A percentile compares a stretch with the other conserved stretches of the same genome.
phyloP scores from a whole-genome alignment of 2,329 filamentous ascomycete genomes.

The Capronia americana region DNA sequence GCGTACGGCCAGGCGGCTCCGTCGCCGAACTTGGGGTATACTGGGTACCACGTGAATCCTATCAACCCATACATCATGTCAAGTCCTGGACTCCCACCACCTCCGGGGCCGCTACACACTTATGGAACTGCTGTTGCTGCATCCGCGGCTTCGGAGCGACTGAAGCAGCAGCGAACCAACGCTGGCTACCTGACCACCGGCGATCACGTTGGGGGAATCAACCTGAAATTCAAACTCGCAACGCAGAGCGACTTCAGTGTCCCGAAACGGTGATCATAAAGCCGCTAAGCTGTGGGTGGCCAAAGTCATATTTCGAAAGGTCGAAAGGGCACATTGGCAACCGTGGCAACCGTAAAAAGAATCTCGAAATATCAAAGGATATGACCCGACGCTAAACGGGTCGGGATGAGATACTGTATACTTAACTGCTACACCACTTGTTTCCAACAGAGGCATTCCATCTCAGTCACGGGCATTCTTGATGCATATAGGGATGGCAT shows the following conservation, averaged over 20 bases:
- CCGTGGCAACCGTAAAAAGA: too few relatives aligned
- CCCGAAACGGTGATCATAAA: slow-evolving; percentile 23
- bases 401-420: not conserved
- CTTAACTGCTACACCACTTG: not conserved
- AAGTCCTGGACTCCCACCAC: slow-evolving; percentile 1
- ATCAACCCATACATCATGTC: slow-evolving; percentile 12
- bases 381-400: not conserved
- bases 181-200: slow-evolving; percentile 23
- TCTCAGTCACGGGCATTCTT: too few relatives aligned
- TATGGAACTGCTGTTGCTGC: slow-evolving; percentile 11
- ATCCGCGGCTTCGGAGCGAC: not conserved
- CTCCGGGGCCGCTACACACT: slow-evolving; percentile 9
- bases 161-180: not conserved
- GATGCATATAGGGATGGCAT: too few relatives aligned
- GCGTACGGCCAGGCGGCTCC: slow-evolving; percentile 3
- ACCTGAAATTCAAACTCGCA: slow-evolving; percentile 27
- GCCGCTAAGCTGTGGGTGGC: not conserved
- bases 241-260: slow-evolving; percentile 28
- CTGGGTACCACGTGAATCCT: slow-evolving; percentile 1
- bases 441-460: not conserved
- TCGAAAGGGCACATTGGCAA: not conserved
- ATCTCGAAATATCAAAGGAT: not conserved
- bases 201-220: slow-evolving; percentile 32
- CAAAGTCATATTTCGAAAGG: not conserved
- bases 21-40: slow-evolving; percentile 10